Evolutionary conservation across 225 moss, liverwort and hornwort species (phyloP).

Genomic region (Polytrichum commune): DNA sequence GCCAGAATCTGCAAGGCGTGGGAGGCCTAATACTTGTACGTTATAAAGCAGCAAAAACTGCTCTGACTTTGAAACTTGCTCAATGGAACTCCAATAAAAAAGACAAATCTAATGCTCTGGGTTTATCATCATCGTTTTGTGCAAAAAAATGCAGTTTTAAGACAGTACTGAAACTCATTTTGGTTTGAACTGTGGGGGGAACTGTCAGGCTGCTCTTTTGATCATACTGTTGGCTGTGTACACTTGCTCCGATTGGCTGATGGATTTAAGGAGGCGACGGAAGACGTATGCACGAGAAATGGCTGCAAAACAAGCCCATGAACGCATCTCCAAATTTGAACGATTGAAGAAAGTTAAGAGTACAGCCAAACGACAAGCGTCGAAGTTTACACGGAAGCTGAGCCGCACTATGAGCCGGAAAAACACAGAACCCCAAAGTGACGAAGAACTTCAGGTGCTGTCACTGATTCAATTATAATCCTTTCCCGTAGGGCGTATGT

Average conservation of each 20-base stretch:
- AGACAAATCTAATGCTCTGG: too few relatives aligned
- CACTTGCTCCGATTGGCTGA: constrained; percentile 80
- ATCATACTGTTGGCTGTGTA: constrained; percentile 68
- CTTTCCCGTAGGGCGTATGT: background rate
- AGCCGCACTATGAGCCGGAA: constrained; percentile 32
- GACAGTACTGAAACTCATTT: background rate
- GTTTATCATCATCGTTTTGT: too few relatives aligned
- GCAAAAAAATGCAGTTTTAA: too few relatives aligned
- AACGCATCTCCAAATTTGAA: constrained; percentile 57
- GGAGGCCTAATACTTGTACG: constrained; percentile 78
- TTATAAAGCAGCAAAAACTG: constrained; percentile 4
- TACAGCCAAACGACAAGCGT: constrained; percentile 53
- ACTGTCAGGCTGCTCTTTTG: constrained; percentile 60
- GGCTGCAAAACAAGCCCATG: constrained; percentile 72
- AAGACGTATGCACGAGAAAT: constrained; percentile 56
- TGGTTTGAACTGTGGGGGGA: too few relatives aligned
- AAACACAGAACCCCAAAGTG: constrained; percentile 20
- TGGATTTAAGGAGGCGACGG: constrained; percentile 67
- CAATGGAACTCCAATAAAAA: too few relatives aligned
- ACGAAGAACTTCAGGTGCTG: constrained; percentile 46
- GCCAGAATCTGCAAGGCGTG: constrained; percentile 55
- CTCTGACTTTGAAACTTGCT: too few relatives aligned
- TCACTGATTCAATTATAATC: background rate
- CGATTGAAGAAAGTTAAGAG: constrained; percentile 66
- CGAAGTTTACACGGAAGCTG: constrained; percentile 38